Evolutionary conservation across 2,329 filamentous ascomycete species (phyloP).

Genomic region (Aaosphaeria pasadenensis): DNA sequence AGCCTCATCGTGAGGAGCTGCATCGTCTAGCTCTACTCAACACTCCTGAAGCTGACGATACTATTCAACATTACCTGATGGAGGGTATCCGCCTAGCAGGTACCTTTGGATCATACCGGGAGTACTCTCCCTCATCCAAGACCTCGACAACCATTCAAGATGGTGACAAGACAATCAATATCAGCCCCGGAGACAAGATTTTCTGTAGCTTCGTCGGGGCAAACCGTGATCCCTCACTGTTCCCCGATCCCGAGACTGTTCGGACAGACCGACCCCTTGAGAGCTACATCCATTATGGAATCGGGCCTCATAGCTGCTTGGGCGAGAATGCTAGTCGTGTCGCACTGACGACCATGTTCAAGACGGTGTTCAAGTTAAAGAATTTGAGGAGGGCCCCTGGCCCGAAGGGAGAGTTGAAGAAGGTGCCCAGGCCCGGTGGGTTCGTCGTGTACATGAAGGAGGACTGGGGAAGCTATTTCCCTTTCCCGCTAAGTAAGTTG

Average conservation of each 20-base stretch:
- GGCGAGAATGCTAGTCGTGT: constrained; percentile 60
- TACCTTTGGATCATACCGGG: constrained; percentile 60
- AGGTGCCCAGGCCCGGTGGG: constrained; percentile 44
- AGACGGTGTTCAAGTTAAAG: constrained; percentile 59
- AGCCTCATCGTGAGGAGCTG: constrained; percentile 57
- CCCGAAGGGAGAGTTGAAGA: constrained; percentile 65
- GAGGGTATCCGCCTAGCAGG: constrained; percentile 70
- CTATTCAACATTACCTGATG: constrained; percentile 67
- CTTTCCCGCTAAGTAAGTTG: constrained; percentile 10
- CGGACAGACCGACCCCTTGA: constrained; percentile 62
- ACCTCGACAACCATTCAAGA: constrained; percentile 51
- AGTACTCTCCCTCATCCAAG: constrained; percentile 34
- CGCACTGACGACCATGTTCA: constrained; percentile 66
- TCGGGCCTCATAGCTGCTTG: constrained; percentile 62
- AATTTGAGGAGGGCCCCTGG: constrained; percentile 62
- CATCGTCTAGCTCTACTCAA: constrained; percentile 57
- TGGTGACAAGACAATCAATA: constrained; percentile 25
- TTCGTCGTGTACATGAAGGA: constrained; percentile 15
- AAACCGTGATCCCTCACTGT: constrained; percentile 34
- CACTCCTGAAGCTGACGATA: constrained; percentile 57
- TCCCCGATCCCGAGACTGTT: constrained; percentile 61
- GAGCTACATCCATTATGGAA: constrained; percentile 63
- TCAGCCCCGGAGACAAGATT: constrained; percentile 58
- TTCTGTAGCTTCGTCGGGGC: constrained; percentile 59
- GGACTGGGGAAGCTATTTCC: constrained; percentile 16